Conservation (phyloP, 371 early-diverging fungal genomes). For the Mucor velutinosus region DNA sequence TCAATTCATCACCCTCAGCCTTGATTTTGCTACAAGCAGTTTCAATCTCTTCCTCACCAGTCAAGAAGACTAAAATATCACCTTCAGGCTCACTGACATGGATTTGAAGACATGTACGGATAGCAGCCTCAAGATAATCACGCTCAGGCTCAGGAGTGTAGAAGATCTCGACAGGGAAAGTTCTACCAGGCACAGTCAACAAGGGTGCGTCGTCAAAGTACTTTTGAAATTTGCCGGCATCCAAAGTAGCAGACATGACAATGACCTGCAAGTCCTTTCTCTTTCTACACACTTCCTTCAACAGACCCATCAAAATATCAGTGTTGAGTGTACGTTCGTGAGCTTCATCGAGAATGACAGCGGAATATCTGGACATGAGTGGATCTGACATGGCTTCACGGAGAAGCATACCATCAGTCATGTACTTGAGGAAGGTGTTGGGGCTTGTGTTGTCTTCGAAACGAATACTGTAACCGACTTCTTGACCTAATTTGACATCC, state of each 20-base stretch:
- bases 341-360: constrained; percentile 77
- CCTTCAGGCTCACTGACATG: constrained; percentile 84
- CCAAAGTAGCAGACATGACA: constrained; percentile 85
- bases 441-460: constrained; percentile 54
- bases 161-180: constrained; percentile 90
- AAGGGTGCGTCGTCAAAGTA: constrained; percentile 63
- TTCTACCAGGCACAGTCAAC: constrained; percentile 82
- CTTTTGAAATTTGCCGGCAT: constrained; percentile 65
- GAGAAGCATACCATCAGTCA: constrained; percentile 57
- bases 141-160: constrained; percentile 88
- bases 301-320: constrained; percentile 26
- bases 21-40: constrained; percentile 77
- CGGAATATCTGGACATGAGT: constrained; percentile 57
- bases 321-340: constrained; percentile 70
- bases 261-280: constrained; percentile 57
- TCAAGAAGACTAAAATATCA: constrained; percentile 90
- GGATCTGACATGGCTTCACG: constrained; percentile 68
- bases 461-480: constrained; percentile 76
- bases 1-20: constrained; percentile 66
- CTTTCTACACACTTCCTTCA: constrained; percentile 43
- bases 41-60: constrained; percentile 96
- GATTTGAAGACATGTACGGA: constrained; percentile 84
- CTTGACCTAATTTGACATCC: constrained; percentile 58
- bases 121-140: constrained; percentile 88
- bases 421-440: constrained; percentile 19